Conservation (phyloP, 768 basidiomycete species). For the Mycena albidolilacea region DNA sequence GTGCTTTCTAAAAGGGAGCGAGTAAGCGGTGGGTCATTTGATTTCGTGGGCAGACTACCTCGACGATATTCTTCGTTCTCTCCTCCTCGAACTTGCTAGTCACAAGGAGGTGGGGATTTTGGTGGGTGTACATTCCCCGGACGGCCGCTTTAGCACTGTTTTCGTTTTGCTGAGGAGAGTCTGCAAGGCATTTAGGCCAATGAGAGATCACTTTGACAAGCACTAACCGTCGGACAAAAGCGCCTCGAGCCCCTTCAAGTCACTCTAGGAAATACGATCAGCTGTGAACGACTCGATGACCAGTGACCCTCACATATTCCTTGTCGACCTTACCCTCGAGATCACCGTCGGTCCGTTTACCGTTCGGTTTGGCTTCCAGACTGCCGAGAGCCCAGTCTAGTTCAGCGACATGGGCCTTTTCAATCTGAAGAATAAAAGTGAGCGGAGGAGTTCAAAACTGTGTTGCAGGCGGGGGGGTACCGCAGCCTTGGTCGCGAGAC, state of each 20-base stretch:
- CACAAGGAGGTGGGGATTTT: conserved; percentile 78
- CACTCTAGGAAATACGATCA: conserved; percentile 53
- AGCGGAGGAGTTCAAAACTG: neutral
- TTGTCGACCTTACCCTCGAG: conserved; percentile 62
- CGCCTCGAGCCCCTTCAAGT: conserved; percentile 72
- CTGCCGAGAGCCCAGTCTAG: conserved; percentile 87
- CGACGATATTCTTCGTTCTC: conserved; percentile 66
- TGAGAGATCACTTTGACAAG: neutral
- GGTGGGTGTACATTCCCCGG: conserved; percentile 82
- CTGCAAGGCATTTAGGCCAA: conserved; percentile 42
- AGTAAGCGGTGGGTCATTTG: neutral
- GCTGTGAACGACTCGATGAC: neutral
- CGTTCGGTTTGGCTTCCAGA: conserved; percentile 61
- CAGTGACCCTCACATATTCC: conserved; percentile 51
- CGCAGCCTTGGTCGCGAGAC: conserved; percentile 79
- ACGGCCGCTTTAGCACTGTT: conserved; percentile 69
- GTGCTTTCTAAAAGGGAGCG: conserved; percentile 47
- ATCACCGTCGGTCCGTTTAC: conserved; percentile 55
- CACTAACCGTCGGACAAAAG: conserved; percentile 78
- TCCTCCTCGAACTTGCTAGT: conserved; percentile 80
- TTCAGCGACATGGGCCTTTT: conserved; percentile 79
- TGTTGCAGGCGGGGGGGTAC: conserved; percentile 56
- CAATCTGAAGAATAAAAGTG: conserved; percentile 66
- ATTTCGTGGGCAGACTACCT: conserved; percentile 52
- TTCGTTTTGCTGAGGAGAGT: conserved; percentile 55